Conservation (phyloP, 305 asterid species). For the Fraxinus velutina region DNA sequence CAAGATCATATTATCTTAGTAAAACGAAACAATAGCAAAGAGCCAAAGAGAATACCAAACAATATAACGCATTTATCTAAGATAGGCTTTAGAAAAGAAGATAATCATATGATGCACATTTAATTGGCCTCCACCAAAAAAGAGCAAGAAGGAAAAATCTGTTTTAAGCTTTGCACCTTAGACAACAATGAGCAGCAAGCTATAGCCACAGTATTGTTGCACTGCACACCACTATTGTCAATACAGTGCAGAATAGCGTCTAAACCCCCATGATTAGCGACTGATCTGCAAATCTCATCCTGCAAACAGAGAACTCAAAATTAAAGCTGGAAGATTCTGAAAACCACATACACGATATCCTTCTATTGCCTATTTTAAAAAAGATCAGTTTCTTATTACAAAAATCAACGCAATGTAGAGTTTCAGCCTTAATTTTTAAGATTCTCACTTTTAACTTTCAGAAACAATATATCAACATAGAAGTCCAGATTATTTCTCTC, state of each 20-base stretch:
- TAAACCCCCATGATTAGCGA: slow-evolving; percentile 70
- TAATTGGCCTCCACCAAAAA: not conserved
- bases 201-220: slow-evolving; percentile 58
- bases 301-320: slow-evolving; percentile 33
- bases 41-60: not conserved
- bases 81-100: not conserved
- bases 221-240: slow-evolving; percentile 68
- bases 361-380: slow-evolving; percentile 16
- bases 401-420: slow-evolving; percentile 8
- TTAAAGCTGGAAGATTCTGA: slow-evolving; percentile 14
- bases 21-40: not conserved
- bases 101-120: not conserved
- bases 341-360: slow-evolving; percentile 16
- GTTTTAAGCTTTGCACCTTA: slow-evolving; percentile 54
- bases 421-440: not conserved
- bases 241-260: slow-evolving; percentile 65
- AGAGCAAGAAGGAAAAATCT: not conserved
- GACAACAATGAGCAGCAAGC: slow-evolving; percentile 75
- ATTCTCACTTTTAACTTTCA: not conserved
- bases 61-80: not conserved
- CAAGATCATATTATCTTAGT: not conserved
- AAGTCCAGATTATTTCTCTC: slow-evolving; percentile 14
- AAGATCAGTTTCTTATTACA: not conserved
- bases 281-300: slow-evolving; percentile 92
- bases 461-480: not conserved